Conservation (phyloP, 176 grass and related monocot species). For the Bolboschoenus planiculmis region DNA sequence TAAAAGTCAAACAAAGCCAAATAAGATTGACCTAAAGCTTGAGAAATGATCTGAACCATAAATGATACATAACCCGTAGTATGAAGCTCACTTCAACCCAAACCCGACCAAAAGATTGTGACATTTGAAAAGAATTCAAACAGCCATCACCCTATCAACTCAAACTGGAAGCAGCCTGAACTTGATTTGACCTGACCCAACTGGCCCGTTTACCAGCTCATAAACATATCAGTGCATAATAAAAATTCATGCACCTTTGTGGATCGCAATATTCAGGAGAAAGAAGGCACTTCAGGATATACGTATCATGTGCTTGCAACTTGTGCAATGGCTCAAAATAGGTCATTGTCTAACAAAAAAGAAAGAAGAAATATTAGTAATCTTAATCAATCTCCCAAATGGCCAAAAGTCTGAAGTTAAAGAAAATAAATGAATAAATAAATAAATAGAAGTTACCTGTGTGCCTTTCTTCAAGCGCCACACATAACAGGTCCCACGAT, state of each 20-base stretch:
- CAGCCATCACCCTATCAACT: background rate
- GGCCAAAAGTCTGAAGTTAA: background rate
- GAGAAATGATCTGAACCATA: background rate
- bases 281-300: conserved; percentile 88
- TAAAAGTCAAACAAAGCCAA: background rate
- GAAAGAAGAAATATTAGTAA: conserved; percentile 6
- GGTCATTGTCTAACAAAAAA: conserved; percentile 51
- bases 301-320: conserved; percentile 80
- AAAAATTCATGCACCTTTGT: conserved; percentile 39
- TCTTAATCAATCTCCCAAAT: background rate
- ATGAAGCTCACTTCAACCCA: background rate
- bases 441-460: conserved; percentile 30
- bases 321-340: conserved; percentile 72
- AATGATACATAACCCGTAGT: background rate
- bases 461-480: conserved; percentile 75
- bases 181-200: background rate
- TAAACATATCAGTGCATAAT: background rate
- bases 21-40: background rate
- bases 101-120: background rate
- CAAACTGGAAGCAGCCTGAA: background rate
- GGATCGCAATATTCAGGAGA: conserved; percentile 91
- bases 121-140: background rate
- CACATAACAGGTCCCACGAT: conserved; percentile 86
- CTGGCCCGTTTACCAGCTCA: background rate
- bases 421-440: no score